A percentile compares a stretch with the other conserved stretches of the same genome.
Conservation (phyloP, 1,284 basidiomycete species). For the Heterobasidion occidentale region DNA sequence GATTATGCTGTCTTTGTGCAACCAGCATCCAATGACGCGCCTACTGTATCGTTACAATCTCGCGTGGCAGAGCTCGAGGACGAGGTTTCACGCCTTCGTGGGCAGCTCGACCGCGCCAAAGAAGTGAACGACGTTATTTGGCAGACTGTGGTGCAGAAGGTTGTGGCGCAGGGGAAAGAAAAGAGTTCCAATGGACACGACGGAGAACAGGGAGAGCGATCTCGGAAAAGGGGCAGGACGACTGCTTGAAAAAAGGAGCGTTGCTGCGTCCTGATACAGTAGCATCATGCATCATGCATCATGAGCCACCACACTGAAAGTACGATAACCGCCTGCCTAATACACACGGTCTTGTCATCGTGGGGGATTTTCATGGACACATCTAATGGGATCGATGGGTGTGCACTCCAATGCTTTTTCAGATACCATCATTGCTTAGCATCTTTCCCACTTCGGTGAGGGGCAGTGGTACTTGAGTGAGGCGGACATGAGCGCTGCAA, state of each 20-base stretch:
- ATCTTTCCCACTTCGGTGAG: too few species aligned
- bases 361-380: too few species aligned
- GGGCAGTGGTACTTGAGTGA: too few species aligned
- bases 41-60: constrained; percentile 35
- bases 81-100: constrained; percentile 58
- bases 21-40: constrained; percentile 21
- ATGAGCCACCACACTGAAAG: too few species aligned
- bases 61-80: constrained; percentile 63
- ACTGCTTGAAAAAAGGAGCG: background rate
- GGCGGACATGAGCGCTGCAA: too few species aligned
- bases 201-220: constrained; percentile 8
- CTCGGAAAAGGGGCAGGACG: constrained; percentile 8
- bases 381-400: too few species aligned
- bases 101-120: constrained; percentile 73
- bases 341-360: too few species aligned
- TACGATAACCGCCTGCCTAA: too few species aligned
- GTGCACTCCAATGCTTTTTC: too few species aligned
- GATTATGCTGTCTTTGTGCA: constrained; percentile 58
- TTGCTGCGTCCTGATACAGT: background rate
- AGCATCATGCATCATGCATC: too few species aligned
- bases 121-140: constrained; percentile 87
- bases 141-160: constrained; percentile 66
- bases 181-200: constrained; percentile 6
- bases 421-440: too few species aligned
- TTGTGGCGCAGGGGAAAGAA: constrained; percentile 33